Conservation (phyloP, 257 asterid genomes). For the Misopates orontium region DNA sequence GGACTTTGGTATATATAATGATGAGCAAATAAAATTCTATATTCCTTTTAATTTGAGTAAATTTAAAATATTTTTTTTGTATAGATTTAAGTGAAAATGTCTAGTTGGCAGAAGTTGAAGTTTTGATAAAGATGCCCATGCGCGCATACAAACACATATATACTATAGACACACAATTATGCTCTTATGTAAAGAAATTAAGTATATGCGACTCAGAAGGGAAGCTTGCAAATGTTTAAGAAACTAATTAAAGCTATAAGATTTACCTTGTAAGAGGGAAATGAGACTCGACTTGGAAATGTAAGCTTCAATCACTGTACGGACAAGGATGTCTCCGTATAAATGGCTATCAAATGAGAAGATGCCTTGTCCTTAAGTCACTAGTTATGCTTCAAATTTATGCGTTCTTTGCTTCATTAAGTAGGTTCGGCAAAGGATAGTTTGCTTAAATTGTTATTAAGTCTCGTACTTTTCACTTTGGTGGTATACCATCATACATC, state of each 20-base stretch:
- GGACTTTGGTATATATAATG: too few relatives aligned
- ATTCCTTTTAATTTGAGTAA: too few relatives aligned
- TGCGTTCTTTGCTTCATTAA: constrained; percentile 35
- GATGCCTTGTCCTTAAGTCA: constrained; percentile 10
- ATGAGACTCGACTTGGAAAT: constrained; percentile 18
- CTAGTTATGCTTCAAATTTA: constrained; percentile 18
- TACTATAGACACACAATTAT: background rate
- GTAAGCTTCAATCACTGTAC: background rate
- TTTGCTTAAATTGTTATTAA: constrained; percentile 8
- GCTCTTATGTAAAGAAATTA: background rate
- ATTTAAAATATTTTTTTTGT: too few relatives aligned
- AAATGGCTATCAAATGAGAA: constrained; percentile 13
- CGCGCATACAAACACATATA: too few relatives aligned
- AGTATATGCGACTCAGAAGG: background rate
- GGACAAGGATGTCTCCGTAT: background rate
- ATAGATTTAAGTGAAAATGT: too few relatives aligned
- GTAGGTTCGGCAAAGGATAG: constrained; percentile 9
- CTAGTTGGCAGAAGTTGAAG: too few relatives aligned
- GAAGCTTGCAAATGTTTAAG: background rate
- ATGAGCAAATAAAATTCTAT: too few relatives aligned
- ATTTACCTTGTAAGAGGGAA: constrained; percentile 27
- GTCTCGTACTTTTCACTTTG: constrained; percentile 4
- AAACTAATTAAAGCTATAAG: constrained; percentile 4
- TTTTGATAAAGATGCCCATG: too few relatives aligned
- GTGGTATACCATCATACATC: background rate